phyloP scores from a whole-genome alignment of 2,329 filamentous ascomycete species.

The Verticillium tricorpus region DNA sequence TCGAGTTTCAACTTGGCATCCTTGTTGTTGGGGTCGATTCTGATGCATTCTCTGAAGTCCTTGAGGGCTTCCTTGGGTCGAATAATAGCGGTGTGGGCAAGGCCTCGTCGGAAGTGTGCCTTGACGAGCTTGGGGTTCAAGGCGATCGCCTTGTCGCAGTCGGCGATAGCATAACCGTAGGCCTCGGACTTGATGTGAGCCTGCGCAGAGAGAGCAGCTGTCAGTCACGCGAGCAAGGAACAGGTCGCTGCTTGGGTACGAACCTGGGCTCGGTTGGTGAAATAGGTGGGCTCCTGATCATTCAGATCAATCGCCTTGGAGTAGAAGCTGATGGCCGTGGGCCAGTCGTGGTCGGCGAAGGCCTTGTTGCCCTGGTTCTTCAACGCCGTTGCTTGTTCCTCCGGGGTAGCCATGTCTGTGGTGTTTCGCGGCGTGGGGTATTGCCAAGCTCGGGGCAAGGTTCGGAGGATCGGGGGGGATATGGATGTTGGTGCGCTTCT shows the following conservation, averaged over 20 bases:
- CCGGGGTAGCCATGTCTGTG: constrained; percentile 32
- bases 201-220: constrained; percentile 38
- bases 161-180: constrained; percentile 86
- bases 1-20: constrained; percentile 86
- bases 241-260: constrained; percentile 21
- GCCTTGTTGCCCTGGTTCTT: constrained; percentile 96
- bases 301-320: constrained; percentile 82
- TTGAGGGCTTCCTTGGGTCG: constrained; percentile 81
- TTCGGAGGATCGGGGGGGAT: not conserved
- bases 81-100: constrained; percentile 87
- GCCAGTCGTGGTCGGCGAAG: constrained; percentile 85
- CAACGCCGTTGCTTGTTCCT: constrained; percentile 71
- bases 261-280: constrained; percentile 92
- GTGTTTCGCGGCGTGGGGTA: not conserved
- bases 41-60: constrained; percentile 89
- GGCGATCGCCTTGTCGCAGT: constrained; percentile 88
- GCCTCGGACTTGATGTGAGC: constrained; percentile 93
- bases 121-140: constrained; percentile 85
- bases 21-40: constrained; percentile 81
- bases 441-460: not conserved
- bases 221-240: constrained; percentile 42
- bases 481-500: not conserved
- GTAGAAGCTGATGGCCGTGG: constrained; percentile 75
- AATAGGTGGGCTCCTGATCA: constrained; percentile 82
- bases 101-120: constrained; percentile 91